A percentile compares a stretch with the other conserved stretches of the same genome.
phyloP scores from a whole-genome alignment of 331 rosid species.

The Quercus lobata region DNA sequence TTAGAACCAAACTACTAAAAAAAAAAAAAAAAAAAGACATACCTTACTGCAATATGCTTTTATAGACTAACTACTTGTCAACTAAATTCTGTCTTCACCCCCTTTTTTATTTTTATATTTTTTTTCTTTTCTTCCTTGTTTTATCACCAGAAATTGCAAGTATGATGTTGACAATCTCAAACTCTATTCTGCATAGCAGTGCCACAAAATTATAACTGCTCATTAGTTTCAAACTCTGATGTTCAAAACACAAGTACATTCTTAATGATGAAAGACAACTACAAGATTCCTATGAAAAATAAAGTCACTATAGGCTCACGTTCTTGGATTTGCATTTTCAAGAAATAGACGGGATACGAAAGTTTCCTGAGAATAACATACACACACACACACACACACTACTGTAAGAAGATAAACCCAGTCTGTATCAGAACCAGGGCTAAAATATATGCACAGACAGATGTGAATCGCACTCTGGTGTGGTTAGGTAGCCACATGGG shows the following conservation, averaged over 20 bases:
- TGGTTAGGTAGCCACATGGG: no score
- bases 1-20: neutral
- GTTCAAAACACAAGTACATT: neutral
- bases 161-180: neutral
- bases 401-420: neutral
- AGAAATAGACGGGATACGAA: no score
- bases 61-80: neutral
- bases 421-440: neutral
- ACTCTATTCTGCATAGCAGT: neutral
- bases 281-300: neutral
- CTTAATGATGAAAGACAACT: neutral
- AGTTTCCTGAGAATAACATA: no score
- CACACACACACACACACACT: neutral
- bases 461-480: no score
- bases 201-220: neutral
- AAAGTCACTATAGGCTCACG: no score
- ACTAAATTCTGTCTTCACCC: neutral
- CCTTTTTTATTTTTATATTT: neutral
- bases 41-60: neutral
- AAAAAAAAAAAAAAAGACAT: neutral
- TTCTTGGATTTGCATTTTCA: no score
- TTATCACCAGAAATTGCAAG: neutral
- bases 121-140: neutral
- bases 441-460: neutral
- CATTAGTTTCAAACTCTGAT: neutral